Evolutionary conservation across 2,329 filamentous ascomycete genomes (phyloP), one percentile per base, ranked within the genome.

Genomic region (Colletotrichum chrysophilum): DNA sequence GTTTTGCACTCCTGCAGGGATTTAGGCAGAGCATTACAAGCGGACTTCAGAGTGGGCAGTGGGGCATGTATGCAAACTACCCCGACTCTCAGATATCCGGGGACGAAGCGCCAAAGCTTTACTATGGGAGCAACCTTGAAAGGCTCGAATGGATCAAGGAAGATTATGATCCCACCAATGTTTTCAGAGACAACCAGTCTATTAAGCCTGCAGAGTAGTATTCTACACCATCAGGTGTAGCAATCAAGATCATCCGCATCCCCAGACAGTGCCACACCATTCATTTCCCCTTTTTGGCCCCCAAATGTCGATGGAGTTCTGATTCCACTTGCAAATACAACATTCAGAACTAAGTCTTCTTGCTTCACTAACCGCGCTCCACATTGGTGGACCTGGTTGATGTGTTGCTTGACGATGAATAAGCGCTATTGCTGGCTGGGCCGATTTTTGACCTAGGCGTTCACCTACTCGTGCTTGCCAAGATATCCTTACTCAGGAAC

Each of bases 61-160:
- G 87, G 81, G 88, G 87, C 32, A 87, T 87, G 76, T 91, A 90
- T 76, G 83, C 88, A 77, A 91, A 90, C 82, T 91, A 91, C 65
- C 86, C 88, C 4, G 89, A 91, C 78, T 86, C 88, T 1, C 84
- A 82, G 52, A 82, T 90, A 70, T 83, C 84, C 78, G 82, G 85
- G 18, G 83, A 83, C 5, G 84, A 84, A 28, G 89, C 89, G 4
- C 86, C 88, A 76, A 80, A 86, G 75, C 79, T 88, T 75, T 90
- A 91, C 80, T 91, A 87, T 76, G 84, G 88, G 5, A 79, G 79
- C 67, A 87, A 82, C 69, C 78, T 87, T 36, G 77, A 80, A 1
- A 81, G 78, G 67, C 78, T 88, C 66, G 80, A 83, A 77, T 70
- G 80, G 70, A 79, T 88, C 58, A 88, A 88, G 82, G 79, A 80